These are phyloP conservation scores for Saksenaea vasiformis DNA, from an alignment of 371 early-diverging fungal genomes.

Conservation along the genomic window DNA sequence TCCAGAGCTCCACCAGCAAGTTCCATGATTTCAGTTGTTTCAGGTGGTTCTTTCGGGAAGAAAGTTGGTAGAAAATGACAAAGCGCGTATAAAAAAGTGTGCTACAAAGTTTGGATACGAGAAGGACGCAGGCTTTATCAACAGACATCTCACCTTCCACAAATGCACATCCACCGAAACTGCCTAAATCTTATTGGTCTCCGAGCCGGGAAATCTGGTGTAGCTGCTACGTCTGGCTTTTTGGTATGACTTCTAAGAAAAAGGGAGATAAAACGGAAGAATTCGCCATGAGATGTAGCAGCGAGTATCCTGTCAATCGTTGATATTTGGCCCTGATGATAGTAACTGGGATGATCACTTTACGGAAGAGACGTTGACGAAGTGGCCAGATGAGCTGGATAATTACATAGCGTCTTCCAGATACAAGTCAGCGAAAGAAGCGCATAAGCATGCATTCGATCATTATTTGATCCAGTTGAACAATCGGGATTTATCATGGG, in stretches of 20 bases:
- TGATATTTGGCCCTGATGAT: slow-evolving; percentile 8
- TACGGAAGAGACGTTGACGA: not conserved
- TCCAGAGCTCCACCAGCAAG: too few species aligned
- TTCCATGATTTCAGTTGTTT: too few species aligned
- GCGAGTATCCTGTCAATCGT: not conserved
- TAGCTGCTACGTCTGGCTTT: too few species aligned
- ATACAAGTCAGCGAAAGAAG: not conserved
- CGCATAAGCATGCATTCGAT: not conserved
- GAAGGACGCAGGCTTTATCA: not conserved
- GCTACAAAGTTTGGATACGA: not conserved
- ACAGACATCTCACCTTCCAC: too few species aligned
- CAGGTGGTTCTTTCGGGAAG: too few species aligned
- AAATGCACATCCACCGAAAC: too few species aligned
- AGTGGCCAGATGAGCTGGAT: slow-evolving; percentile 2
- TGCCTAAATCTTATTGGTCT: too few species aligned
- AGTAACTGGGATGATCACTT: slow-evolving; percentile 2
- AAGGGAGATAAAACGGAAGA: not conserved
- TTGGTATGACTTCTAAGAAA: too few species aligned
- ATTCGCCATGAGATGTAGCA: not conserved
- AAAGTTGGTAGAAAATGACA: not conserved
- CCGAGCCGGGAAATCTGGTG: too few species aligned
- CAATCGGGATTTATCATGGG: not conserved
- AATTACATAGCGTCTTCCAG: not conserved
- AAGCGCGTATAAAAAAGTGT: not conserved
- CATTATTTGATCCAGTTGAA: not conserved